Evolutionary conservation across 78 protist species (phyloP), one percentile per base, ranked within the genome.

Genomic region (Planoprotostelium fungivorum): DNA sequence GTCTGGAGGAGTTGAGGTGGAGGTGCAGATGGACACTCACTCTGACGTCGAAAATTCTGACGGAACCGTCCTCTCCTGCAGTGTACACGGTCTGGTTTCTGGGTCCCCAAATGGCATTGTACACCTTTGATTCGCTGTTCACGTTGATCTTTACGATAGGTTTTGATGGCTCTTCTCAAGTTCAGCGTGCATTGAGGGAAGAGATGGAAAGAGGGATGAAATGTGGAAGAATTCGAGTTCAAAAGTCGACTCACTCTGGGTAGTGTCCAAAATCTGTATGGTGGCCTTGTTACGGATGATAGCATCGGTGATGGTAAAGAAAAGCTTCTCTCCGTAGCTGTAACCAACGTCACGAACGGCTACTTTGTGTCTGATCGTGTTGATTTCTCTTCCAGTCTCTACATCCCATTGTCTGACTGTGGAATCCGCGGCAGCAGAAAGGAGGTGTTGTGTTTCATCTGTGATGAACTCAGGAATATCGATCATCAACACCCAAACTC

Each of bases 331-430:
- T 63, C 97, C 98, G 87, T 88, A 89, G 39, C 90, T 31, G 63
- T 92, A 91, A 83, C 84, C 95, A 23, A 91, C 39, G 84, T 86
- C 85, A 38, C 97, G 96, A 25, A 89, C 87, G 10, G 96, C 83
- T 0, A 91, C 94, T 1, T 84, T 86, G 87, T 87, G 90, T 34
- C 51, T 36, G 34, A 90, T 34, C 31, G 86, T 31, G 28, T 73
- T 37, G 38, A 96, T 88, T 34, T 25, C n/a, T 35, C 37, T 88
- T 38, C 99, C 99, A 0, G 96, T 94, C 85, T 94, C 88, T 1
- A 92, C 96, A 34, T 97, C 96, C 98, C 98, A 98, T n/a, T 97
- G 88, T 34, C 29, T 87, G 23, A 90, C 86, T 35, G 92, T 84
- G 29, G 85, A 34, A 89, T 97, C 98, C 16, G 94, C 96, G 29